phyloP scores from a whole-genome alignment of 164 flowering plant species.

The Dillenia suffruticosa region DNA sequence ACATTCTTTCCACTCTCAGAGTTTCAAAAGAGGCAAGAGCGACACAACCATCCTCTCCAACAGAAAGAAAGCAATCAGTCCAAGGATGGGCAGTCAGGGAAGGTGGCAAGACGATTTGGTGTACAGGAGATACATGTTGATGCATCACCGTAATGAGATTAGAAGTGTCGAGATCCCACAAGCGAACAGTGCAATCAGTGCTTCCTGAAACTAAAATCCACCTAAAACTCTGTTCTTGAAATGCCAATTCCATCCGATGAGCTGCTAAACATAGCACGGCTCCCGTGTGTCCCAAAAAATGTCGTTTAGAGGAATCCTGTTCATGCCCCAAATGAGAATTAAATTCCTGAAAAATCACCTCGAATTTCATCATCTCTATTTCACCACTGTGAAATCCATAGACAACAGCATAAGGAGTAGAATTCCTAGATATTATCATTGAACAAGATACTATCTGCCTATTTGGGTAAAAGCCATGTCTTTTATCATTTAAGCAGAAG shows the following conservation, averaged over 20 bases:
- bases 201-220: constrained; percentile 79
- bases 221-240: constrained; percentile 22
- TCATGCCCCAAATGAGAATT: constrained; percentile 24
- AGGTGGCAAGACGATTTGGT: constrained; percentile 81
- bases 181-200: constrained; percentile 77
- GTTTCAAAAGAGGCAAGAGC: constrained; percentile 84
- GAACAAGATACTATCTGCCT: constrained; percentile 65
- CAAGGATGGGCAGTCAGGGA: constrained; percentile 62
- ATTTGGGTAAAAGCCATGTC: constrained; percentile 12
- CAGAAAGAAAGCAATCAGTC: constrained; percentile 89
- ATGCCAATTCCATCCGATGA: constrained; percentile 43
- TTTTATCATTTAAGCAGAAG: constrained; percentile 8
- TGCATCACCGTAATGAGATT: constrained; percentile 64
- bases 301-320: constrained; percentile 24
- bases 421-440: constrained; percentile 65
- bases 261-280: constrained; percentile 89
- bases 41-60: constrained; percentile 86
- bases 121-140: constrained; percentile 90
- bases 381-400: constrained; percentile 80
- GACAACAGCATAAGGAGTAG: constrained; percentile 71
- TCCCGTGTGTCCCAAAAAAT: constrained; percentile 68
- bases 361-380: constrained; percentile 61
- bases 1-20: constrained; percentile 87
- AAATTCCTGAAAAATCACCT: constrained; percentile 29
- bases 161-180: constrained; percentile 83